Percentiles rank a stretch among this genome's conserved stretches.
phyloP scores from a whole-genome alignment of 768 basidiomycete genomes.

The Boletellus ananiceps region DNA sequence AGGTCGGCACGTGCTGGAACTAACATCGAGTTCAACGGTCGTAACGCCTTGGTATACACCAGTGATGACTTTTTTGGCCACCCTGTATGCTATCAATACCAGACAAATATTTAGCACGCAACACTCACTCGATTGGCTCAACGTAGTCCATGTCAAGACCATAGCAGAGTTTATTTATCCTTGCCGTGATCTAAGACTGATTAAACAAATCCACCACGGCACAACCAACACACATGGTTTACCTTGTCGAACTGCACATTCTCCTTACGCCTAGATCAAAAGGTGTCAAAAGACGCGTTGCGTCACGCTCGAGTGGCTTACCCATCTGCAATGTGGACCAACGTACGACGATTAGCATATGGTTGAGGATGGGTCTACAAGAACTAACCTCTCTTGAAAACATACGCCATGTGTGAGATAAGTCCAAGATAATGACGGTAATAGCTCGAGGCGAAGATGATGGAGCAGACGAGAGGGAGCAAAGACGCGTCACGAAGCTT shows the following conservation, averaged over 20 bases:
- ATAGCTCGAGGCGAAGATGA: slow-evolving; percentile 16
- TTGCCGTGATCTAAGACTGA: slow-evolving; percentile 66
- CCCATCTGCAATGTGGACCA: slow-evolving; percentile 40
- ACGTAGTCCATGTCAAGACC: slow-evolving; percentile 91
- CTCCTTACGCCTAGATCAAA: slow-evolving; percentile 66
- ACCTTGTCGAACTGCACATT: slow-evolving; percentile 93
- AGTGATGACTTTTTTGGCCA: slow-evolving; percentile 87
- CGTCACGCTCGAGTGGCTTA: slow-evolving; percentile 21
- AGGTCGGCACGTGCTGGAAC: slow-evolving; percentile 25
- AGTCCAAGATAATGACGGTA: slow-evolving; percentile 3
- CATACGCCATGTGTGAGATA: slow-evolving; percentile 40
- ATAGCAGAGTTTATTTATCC: slow-evolving; percentile 90
- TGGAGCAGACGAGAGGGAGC: slow-evolving; percentile 17
- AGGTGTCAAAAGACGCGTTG: slow-evolving; percentile 23
- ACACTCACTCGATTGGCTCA: slow-evolving; percentile 74
- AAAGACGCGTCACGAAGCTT: slow-evolving; percentile 28
- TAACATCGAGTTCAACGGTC: slow-evolving; percentile 92
- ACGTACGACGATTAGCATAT: slow-evolving; percentile 6
- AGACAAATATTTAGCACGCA: neutral
- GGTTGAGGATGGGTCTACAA: neutral
- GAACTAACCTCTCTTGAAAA: slow-evolving; percentile 54
- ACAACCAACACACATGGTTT: slow-evolving; percentile 16
- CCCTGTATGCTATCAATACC: slow-evolving; percentile 39
- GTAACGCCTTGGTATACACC: slow-evolving; percentile 96
- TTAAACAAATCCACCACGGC: slow-evolving; percentile 17